These are phyloP conservation scores for Anthostomella pinea DNA, from an alignment of 2,329 filamentous ascomycete genomes.

Conservation along the genomic window DNA sequence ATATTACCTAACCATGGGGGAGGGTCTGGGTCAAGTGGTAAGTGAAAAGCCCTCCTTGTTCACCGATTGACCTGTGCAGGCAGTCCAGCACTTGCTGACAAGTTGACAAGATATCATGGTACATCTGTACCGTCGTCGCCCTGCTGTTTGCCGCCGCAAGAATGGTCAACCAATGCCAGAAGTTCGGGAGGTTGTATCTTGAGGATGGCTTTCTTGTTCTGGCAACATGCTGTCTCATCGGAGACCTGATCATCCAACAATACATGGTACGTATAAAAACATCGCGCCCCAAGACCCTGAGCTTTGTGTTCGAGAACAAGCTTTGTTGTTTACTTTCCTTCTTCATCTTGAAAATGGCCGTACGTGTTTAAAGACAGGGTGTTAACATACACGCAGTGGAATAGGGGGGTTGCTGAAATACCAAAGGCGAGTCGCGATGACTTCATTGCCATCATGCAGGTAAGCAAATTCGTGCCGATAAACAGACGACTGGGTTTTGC, in stretches of 20 bases:
- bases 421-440: slow-evolving; percentile 15
- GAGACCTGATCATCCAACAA: slow-evolving; percentile 32
- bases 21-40: slow-evolving; percentile 1
- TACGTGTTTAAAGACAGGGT: too few species aligned
- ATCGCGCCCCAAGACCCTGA: too few species aligned
- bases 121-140: slow-evolving; percentile 19
- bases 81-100: background rate
- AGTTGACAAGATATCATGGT: slow-evolving; percentile 15
- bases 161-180: slow-evolving; percentile 28
- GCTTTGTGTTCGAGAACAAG: too few species aligned
- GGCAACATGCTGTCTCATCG: slow-evolving; percentile 30
- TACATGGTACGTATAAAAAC: too few species aligned
- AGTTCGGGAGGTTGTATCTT: slow-evolving; percentile 26
- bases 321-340: too few species aligned
- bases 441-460: slow-evolving; percentile 18
- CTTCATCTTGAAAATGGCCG: too few species aligned
- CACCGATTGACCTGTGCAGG: background rate
- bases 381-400: too few species aligned
- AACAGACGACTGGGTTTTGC: background rate
- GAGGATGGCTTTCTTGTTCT: slow-evolving; percentile 32
- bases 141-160: slow-evolving; percentile 28
- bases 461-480: background rate
- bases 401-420: slow-evolving; percentile 29
- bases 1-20: too few species aligned
- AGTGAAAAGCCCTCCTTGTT: background rate